phyloP scores from a whole-genome alignment of 495 filamentous ascomycete genomes.

The Penicillium atrosanguineum region DNA sequence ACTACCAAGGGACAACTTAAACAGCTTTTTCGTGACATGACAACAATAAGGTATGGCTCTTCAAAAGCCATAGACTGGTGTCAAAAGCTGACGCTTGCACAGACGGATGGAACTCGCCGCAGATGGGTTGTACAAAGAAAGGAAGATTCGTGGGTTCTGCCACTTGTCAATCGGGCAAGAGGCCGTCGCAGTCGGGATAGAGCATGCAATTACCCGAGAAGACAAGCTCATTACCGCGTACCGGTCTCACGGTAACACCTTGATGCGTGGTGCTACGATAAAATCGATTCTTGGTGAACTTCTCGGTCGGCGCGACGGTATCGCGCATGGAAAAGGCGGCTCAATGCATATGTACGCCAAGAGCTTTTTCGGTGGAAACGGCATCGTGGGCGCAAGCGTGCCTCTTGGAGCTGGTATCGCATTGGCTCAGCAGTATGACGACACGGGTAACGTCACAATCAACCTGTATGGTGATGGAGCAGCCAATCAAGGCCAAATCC shows the following conservation, averaged over 20 bases:
- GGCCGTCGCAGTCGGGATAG: slow-evolving; percentile 88
- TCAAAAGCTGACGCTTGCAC: neutral
- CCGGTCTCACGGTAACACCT: slow-evolving; percentile 87
- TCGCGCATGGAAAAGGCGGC: slow-evolving; percentile 90
- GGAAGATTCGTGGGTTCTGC: slow-evolving; percentile 35
- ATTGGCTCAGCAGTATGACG: slow-evolving; percentile 85
- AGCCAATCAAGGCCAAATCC: slow-evolving; percentile 92
- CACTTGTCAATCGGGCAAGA: slow-evolving; percentile 59
- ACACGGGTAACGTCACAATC: slow-evolving; percentile 70
- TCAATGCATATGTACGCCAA: slow-evolving; percentile 97
- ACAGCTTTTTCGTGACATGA: slow-evolving; percentile 25
- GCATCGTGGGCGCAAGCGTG: slow-evolving; percentile 92
- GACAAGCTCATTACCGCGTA: slow-evolving; percentile 93
- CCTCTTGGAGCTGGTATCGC: slow-evolving; percentile 87
- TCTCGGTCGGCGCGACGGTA: slow-evolving; percentile 81
- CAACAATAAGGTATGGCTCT: slow-evolving; percentile 11
- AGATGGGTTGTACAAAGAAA: slow-evolving; percentile 31
- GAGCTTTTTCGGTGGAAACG: slow-evolving; percentile 92
- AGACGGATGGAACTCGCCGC: slow-evolving; percentile 23
- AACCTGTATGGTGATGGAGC: slow-evolving; percentile 90
- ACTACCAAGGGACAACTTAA: slow-evolving; percentile 27
- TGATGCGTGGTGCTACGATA: slow-evolving; percentile 86
- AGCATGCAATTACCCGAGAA: slow-evolving; percentile 78
- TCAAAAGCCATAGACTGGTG: neutral
- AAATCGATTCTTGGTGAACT: slow-evolving; percentile 89